These are phyloP conservation scores for Clonostachys rhizophaga DNA, from an alignment of 2,329 filamentous ascomycete species.

Conservation along the genomic window DNA sequence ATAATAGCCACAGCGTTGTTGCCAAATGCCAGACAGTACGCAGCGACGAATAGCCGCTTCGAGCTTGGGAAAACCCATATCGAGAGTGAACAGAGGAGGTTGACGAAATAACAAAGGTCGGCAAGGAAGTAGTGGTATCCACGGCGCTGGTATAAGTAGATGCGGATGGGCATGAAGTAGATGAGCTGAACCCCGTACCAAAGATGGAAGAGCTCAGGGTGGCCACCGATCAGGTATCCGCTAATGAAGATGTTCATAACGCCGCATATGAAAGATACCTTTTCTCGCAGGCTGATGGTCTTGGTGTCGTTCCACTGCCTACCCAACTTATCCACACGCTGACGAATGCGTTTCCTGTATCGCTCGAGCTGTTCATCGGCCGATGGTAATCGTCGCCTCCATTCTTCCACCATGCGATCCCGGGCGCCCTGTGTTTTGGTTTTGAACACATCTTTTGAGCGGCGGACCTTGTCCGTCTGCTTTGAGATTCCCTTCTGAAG, in stretches of 20 bases:
- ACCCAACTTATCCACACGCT: constrained; percentile 82
- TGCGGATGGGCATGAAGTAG: constrained; percentile 97
- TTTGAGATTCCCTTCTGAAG: constrained; percentile 77
- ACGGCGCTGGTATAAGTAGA: constrained; percentile 82
- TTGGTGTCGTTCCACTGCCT: constrained; percentile 86
- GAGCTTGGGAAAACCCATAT: constrained; percentile 90
- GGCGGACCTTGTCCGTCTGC: constrained; percentile 80
- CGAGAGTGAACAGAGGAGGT: constrained; percentile 74
- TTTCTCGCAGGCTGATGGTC: constrained; percentile 84
- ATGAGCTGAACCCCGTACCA: constrained; percentile 88
- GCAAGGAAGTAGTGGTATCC: constrained; percentile 97
- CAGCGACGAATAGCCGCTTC: constrained; percentile 85
- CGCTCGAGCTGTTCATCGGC: constrained; percentile 91
- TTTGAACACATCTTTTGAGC: constrained; percentile 76
- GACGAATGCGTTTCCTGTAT: constrained; percentile 82
- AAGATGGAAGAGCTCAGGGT: constrained; percentile 79
- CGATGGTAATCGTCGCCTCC: constrained; percentile 78
- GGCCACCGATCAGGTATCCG: constrained; percentile 85
- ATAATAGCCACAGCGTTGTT: constrained; percentile 98
- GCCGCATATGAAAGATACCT: constrained; percentile 91
- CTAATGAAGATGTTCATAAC: constrained; percentile 97
- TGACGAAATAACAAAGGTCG: constrained; percentile 98
- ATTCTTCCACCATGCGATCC: constrained; percentile 88
- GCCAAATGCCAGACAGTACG: constrained; percentile 88
- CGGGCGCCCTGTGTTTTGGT: constrained; percentile 73